Conservation (phyloP, 108 stramenopile species). For the Cyclotella atomus region DNA sequence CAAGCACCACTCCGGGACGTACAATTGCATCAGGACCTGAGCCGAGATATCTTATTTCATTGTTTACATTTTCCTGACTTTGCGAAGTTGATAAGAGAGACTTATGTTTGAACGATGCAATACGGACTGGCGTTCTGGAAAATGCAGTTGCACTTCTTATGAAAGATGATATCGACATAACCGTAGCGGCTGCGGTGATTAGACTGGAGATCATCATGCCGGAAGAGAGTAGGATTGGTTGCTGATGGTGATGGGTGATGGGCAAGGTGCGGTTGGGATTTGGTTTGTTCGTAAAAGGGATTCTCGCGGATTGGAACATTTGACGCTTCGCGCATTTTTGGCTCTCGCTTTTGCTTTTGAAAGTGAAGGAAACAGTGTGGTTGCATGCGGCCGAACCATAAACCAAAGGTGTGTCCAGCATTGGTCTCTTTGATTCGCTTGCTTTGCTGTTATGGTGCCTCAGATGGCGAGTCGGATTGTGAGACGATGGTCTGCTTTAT, state of each 20-base stretch:
- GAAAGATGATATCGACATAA: neutral
- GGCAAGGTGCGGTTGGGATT: no score
- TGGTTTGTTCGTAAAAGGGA: no score
- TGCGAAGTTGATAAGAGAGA: neutral
- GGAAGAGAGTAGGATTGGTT: no score
- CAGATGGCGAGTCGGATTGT: neutral
- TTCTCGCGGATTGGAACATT: no score
- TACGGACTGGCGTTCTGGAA: neutral
- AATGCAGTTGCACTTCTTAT: neutral
- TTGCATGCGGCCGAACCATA: no score
- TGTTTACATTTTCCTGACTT: neutral
- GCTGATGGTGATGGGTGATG: no score
- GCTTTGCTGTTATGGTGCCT: neutral
- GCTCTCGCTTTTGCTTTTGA: no score
- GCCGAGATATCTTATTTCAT: slow-evolving; percentile 58
- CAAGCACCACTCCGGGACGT: slow-evolving; percentile 68
- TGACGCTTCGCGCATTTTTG: no score
- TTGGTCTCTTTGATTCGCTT: neutral
- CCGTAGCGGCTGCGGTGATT: neutral
- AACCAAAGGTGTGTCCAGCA: neutral
- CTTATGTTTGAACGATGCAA: neutral
- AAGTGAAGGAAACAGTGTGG: no score
- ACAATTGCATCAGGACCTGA: slow-evolving; percentile 75
- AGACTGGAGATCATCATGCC: neutral
- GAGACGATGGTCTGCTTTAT: neutral